Conservation (phyloP, 139 green algal species). For the Haematococcus lacustris region DNA sequence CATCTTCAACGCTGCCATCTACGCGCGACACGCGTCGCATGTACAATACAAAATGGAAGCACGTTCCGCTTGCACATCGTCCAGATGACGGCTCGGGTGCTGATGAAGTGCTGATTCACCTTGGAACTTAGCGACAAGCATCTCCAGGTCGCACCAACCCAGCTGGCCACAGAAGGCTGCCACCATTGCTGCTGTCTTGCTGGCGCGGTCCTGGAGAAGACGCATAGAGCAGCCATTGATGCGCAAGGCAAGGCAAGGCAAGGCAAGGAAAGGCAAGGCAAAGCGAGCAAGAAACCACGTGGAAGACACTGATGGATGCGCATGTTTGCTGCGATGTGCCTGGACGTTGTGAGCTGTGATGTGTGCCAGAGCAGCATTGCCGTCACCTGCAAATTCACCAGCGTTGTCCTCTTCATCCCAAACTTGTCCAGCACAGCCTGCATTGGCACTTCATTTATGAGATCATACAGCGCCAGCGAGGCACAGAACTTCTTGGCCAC, state of each 20-base stretch:
- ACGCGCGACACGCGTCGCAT: too few species aligned
- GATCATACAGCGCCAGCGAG: constrained; percentile 68
- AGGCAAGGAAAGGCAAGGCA: too few species aligned
- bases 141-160: constrained; percentile 64
- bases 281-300: background rate
- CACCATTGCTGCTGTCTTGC: constrained; percentile 58
- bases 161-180: constrained; percentile 74
- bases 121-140: constrained; percentile 71
- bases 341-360: too few species aligned
- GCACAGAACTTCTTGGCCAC: constrained; percentile 51
- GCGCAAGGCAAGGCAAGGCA: background rate
- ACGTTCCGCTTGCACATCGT: too few species aligned
- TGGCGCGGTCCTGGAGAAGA: constrained; percentile 3
- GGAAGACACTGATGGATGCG: background rate
- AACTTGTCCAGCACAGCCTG: constrained; percentile 49
- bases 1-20: too few species aligned
- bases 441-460: constrained; percentile 58
- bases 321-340: background rate
- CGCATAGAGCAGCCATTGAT: background rate
- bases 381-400: background rate
- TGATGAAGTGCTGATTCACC: constrained; percentile 15
- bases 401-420: constrained; percentile 11
- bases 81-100: too few species aligned
- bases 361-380: too few species aligned
- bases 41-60: too few species aligned